Evolutionary conservation across 1,139 yeast species (phyloP), one percentile per base, ranked within the genome.

Genomic region (Diutina neorugosa): DNA sequence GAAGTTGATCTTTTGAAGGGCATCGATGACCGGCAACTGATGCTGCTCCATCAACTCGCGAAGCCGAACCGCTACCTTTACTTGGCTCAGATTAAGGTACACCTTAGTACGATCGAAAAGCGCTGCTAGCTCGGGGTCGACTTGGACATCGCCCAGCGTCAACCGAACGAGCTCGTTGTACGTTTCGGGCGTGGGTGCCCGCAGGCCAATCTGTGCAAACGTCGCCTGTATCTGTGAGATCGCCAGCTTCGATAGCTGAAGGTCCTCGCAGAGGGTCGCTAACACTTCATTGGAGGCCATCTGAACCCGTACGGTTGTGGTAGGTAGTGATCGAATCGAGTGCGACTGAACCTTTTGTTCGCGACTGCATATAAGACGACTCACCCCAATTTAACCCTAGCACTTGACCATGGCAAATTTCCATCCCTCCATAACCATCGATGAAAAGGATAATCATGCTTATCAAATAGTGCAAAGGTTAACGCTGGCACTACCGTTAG

Each of bases 81-180:
- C 40, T 27, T 46, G 50, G 19, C 23, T 27, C 50, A 27, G 41
- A 46, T 46, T n/a, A 16, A 46, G 41, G 27, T 27, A 27, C 18
- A 34, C 41, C 21, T 46, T 46, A n/a, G 50, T 46, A 16, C 50
- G 37, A 11, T 46, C 50, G 23, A 46, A 25, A 11, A 46, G 50
- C 21, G 50, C 50, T 11, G 50, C 37, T 34, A 46, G n/a, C n/a
- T 46, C 50, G 20, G 18, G 50, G 50, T 46, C 50, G 40, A 46
- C 40, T 8, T 46, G 37, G 20, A 11, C n/a, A n/a, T 27, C 12
- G 37, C 40, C 37, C 40, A 25, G 37, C 21, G 40, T 27, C 12
- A 46, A 18, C 40, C 41, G 31, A 20, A 46, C 12, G n/a, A 46
- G 50, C 40, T 27, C 50, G 27, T 27, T 46, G 21, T 46, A 46